Evolutionary conservation across 768 basidiomycete genomes (phyloP).

Genomic region (Russula ochroleuca): DNA sequence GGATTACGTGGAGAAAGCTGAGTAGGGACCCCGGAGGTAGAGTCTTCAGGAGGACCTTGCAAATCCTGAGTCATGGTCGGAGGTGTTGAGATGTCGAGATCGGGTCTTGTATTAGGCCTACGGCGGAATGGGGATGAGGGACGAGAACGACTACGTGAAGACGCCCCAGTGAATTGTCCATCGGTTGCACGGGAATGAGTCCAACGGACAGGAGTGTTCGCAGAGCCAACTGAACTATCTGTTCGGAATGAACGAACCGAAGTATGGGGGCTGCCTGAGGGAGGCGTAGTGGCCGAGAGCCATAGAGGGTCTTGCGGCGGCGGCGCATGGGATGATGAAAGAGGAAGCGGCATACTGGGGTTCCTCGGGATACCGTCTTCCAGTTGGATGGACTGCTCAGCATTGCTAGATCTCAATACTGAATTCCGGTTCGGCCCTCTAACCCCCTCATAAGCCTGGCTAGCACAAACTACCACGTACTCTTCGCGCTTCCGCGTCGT

Average conservation of each 20-base stretch:
- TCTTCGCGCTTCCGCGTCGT: background rate
- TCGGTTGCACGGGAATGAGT: background rate
- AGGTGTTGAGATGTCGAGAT: background rate
- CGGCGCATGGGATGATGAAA: background rate
- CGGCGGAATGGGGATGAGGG: background rate
- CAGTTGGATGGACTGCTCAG: background rate
- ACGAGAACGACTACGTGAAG: background rate
- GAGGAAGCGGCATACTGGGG: background rate
- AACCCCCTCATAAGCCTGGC: background rate
- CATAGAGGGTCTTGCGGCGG: background rate
- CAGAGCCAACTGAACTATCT: background rate
- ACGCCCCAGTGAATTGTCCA: background rate
- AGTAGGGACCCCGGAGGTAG: background rate
- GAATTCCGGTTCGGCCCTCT: background rate
- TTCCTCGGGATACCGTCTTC: background rate
- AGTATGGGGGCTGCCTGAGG: background rate
- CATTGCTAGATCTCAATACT: background rate
- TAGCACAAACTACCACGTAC: slow-evolving; percentile 1
- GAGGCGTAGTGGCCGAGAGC: no score
- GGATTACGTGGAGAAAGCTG: no score
- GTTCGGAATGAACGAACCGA: background rate
- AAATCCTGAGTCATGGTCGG: background rate
- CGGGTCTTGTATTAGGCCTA: background rate
- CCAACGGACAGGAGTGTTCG: background rate
- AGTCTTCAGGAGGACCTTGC: background rate